Evolutionary conservation across 768 basidiomycete species (phyloP).

Genomic region (Mycena haematopus): DNA sequence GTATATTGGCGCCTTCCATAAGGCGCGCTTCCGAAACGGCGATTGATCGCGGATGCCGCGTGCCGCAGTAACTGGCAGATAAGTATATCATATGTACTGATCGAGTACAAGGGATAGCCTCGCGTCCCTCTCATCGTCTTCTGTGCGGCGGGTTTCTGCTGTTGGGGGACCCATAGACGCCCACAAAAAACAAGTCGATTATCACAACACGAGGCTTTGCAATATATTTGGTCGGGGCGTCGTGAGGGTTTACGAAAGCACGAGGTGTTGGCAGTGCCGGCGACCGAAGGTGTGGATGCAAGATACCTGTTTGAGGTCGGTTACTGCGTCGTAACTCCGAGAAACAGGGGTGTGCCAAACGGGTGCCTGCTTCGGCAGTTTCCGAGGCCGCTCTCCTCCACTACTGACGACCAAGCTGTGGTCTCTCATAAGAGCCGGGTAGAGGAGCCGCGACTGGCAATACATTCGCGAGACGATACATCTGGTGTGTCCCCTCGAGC

Average conservation of each 20-base stretch:
- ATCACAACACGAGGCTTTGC: conserved; percentile 20
- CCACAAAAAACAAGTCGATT: conserved; percentile 18
- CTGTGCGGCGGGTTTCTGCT: conserved; percentile 12
- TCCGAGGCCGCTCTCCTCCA: conserved; percentile 24
- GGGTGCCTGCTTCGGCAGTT: conserved; percentile 13
- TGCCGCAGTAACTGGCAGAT: neutral
- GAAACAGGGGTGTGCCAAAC: neutral
- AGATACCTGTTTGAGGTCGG: conserved; percentile 17
- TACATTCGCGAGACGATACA: neutral
- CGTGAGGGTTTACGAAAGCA: conserved; percentile 5
- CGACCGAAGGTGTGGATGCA: conserved; percentile 8
- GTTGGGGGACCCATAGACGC: conserved; percentile 26
- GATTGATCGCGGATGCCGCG: conserved; percentile 11
- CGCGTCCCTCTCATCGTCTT: conserved; percentile 2
- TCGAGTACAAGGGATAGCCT: conserved; percentile 11
- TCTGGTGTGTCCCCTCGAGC: conserved; percentile 3
- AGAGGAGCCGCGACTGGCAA: neutral
- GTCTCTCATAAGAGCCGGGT: conserved; percentile 20
- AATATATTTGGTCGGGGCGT: conserved; percentile 7
- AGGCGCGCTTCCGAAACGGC: conserved; percentile 4
- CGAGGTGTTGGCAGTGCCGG: conserved; percentile 12
- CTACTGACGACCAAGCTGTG: conserved; percentile 20
- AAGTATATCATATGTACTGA: neutral
- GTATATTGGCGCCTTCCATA: neutral
- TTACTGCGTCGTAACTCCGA: conserved; percentile 16